A percentile compares a stretch with the other conserved stretches of the same genome.
phyloP scores from a whole-genome alignment of 306 rosid genomes.

The Corylus avellana region DNA sequence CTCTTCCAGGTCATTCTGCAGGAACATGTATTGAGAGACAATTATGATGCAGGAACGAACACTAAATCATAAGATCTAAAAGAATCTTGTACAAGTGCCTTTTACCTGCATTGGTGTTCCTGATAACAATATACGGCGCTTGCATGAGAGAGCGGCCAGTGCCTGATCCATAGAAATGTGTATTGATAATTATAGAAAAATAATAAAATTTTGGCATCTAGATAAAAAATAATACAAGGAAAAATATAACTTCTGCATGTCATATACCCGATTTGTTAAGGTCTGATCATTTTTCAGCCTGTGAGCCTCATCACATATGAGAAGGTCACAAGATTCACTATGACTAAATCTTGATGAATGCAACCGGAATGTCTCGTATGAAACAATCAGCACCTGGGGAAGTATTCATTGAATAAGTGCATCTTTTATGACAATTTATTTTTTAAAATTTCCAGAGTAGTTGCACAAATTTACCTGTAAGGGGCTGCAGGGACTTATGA shows the following conservation, averaged over 20 bases:
- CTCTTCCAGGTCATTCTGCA: slow-evolving; percentile 96
- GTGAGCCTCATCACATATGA: slow-evolving; percentile 98
- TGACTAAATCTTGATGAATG: slow-evolving; percentile 76
- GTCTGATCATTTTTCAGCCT: slow-evolving; percentile 96
- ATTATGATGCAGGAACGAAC: neutral
- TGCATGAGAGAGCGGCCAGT: slow-evolving; percentile 86
- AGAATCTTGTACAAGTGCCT: slow-evolving; percentile 14
- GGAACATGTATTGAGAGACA: slow-evolving; percentile 13
- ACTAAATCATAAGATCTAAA: neutral
- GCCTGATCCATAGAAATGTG: slow-evolving; percentile 58
- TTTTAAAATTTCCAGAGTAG: neutral
- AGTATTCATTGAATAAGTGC: slow-evolving; percentile 13
- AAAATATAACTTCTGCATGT: neutral
- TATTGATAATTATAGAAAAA: slow-evolving; percentile 22
- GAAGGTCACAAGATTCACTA: slow-evolving; percentile 79
- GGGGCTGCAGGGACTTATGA: slow-evolving; percentile 60
- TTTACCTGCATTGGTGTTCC: slow-evolving; percentile 99
- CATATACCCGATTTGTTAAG: slow-evolving; percentile 81
- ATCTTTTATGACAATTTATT: slow-evolving; percentile 1
- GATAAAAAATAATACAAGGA: slow-evolving; percentile 8
- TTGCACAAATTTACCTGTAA: slow-evolving; percentile 50
- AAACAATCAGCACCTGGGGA: slow-evolving; percentile 81
- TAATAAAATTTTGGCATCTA: neutral
- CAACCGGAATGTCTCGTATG: slow-evolving; percentile 94
- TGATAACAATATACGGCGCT: slow-evolving; percentile 76